Conservation (phyloP, 768 basidiomycete species). For the Pleurotus djamor region DNA sequence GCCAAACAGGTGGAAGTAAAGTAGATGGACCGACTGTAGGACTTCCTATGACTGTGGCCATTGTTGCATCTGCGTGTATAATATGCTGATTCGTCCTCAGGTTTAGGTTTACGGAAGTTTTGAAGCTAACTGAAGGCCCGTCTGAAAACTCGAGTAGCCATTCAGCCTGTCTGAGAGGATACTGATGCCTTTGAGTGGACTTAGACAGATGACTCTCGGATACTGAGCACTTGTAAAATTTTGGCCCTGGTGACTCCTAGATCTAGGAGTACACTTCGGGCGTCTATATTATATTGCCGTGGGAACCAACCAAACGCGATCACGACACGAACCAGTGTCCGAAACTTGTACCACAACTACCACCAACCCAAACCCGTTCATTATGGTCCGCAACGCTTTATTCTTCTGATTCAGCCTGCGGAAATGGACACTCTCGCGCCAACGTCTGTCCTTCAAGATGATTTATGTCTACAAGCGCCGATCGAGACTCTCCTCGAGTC, state of each 20-base stretch:
- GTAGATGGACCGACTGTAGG: neutral
- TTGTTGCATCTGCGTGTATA: neutral
- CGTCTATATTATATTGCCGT: too few relatives aligned
- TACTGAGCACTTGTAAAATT: too few relatives aligned
- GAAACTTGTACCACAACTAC: too few relatives aligned
- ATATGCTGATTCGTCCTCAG: neutral
- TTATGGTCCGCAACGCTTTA: neutral
- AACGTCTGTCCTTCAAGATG: neutral
- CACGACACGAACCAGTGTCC: too few relatives aligned
- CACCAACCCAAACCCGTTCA: too few relatives aligned
- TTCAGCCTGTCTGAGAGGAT: neutral
- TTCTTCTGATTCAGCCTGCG: too few relatives aligned
- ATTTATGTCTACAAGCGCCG: slow-evolving; percentile 35
- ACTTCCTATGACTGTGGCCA: neutral
- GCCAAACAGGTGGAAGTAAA: slow-evolving; percentile 3
- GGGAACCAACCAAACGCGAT: too few relatives aligned
- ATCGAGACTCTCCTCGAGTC: slow-evolving; percentile 47
- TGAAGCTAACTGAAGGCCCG: neutral
- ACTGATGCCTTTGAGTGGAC: too few relatives aligned
- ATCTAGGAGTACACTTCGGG: too few relatives aligned
- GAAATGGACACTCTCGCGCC: neutral
- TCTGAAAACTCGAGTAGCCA: neutral
- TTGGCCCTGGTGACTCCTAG: too few relatives aligned
- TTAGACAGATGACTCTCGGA: too few relatives aligned
- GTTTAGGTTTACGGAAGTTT: neutral